phyloP scores from a whole-genome alignment of 2,329 filamentous ascomycete species.

The Penicillium sp. region DNA sequence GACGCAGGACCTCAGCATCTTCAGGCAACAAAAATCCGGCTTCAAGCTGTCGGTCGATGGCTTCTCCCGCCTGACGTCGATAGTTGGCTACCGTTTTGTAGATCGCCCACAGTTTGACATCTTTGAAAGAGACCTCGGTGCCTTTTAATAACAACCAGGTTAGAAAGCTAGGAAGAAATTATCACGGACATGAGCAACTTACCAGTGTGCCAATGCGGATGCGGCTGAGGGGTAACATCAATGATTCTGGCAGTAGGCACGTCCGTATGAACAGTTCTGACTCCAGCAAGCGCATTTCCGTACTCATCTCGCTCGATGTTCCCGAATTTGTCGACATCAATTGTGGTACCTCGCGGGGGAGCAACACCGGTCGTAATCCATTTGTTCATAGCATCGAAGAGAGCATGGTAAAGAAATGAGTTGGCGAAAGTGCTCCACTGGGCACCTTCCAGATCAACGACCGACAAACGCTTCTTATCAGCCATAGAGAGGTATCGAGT shows the following conservation, averaged over 20 bases:
- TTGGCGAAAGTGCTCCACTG: conserved; percentile 1
- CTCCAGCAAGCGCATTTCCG: not conserved
- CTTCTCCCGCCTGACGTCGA: not conserved
- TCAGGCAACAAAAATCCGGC: not conserved
- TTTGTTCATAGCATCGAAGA: conserved; percentile 5
- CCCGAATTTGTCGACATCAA: not conserved
- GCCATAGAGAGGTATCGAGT: conserved; percentile 1
- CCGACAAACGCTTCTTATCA: not conserved
- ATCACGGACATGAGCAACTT: not conserved
- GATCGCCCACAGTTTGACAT: not conserved
- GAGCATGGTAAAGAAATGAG: conserved; percentile 1
- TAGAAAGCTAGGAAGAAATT: not conserved
- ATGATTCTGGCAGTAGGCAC: not conserved
- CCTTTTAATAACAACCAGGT: not conserved
- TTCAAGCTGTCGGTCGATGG: not conserved
- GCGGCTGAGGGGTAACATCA: not conserved
- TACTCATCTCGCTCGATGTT: not conserved
- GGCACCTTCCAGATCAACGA: not conserved
- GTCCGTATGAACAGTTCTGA: conserved; percentile 6
- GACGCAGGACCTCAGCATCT: not conserved
- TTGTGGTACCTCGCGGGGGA: not conserved
- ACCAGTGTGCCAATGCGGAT: conserved; percentile 2
- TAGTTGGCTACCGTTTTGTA: conserved; percentile 2
- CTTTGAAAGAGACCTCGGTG: not conserved
- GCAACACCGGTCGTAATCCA: not conserved